A percentile compares a stretch with the other conserved stretches of the same genome.
phyloP scores from a whole-genome alignment of 257 asterid genomes.

The Nicotiana noctiflora region DNA sequence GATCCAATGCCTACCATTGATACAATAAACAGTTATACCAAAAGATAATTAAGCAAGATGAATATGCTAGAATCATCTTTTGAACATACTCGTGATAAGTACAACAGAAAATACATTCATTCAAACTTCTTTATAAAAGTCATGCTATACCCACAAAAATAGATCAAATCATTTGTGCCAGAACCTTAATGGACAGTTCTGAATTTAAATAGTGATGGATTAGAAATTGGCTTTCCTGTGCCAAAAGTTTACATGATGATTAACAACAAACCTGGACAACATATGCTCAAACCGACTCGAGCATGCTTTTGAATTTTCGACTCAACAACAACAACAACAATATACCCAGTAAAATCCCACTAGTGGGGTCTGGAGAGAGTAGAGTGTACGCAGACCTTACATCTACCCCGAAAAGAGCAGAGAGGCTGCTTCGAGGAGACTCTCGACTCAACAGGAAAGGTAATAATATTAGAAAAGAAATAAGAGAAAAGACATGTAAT shows the following conservation, averaged over 20 bases:
- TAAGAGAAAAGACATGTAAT: too few relatives aligned
- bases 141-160: background rate
- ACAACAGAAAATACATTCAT: background rate
- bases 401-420: too few relatives aligned
- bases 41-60: background rate
- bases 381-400: too few relatives aligned
- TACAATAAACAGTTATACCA: background rate
- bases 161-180: background rate
- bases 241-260: background rate
- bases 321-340: too few relatives aligned
- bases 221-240: background rate
- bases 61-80: background rate
- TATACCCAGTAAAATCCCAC: too few relatives aligned
- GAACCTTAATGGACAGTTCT: background rate
- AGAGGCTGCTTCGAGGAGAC: too few relatives aligned
- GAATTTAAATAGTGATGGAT: background rate
- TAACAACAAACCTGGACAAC: background rate
- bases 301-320: background rate
- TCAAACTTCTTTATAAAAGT: background rate
- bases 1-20: slow-evolving; percentile 68
- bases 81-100: background rate
- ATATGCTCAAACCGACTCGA: background rate
- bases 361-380: too few relatives aligned
- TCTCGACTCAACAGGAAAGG: too few relatives aligned
- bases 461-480: too few relatives aligned